Base-by-base conservation (phyloP, 179 eudicot species). In the Beta lomatogona region DNA sequence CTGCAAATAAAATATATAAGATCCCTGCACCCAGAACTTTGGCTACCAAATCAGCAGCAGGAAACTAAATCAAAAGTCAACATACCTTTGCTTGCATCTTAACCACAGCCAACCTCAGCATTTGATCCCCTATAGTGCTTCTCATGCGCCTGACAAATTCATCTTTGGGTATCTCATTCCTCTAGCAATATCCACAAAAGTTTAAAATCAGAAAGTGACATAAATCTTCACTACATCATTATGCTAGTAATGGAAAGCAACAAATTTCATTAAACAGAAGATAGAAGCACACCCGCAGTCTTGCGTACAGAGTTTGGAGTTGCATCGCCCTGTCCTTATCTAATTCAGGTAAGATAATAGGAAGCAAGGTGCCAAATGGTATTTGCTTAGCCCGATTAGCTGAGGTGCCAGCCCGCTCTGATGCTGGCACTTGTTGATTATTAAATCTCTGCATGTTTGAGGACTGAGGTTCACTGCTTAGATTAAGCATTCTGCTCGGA, bases 301-400 rank as follows among this genome's bases (percentile, higher is more conserved):
- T 92, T 15, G 63, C 31, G 85, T 93, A 96, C 48, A 93, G 87
- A 25, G 90, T 88, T 76, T 84, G 83, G 28, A 93, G 91, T 81
- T 96, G 98, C 97, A 89, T 83, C 55, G 91, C 91, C 80, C 87
- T 93, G 70, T 96, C 98, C 83, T 94, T 94, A 77, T 96, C 98
- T 84, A 96, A 90, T 83, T 92, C 94, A 16, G 97, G 93, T 77
- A 85, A 85, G 78, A 96, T 91, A 80, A 93, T 89, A 44, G 98
- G 98, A 69, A 96, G 92, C 86, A 96, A 85, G 84, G 90, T 79
- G 77, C 92, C 99, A 87, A 96, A 96, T 9, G 99, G 93, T 72
- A 96, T 94, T 81, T 94, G 97, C 77, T 88, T 93, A 31, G 86
- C 86, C 81, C 87, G 88, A 80, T 87, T 89, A 36, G 80, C 18